Evolutionary conservation across 202 grass and related monocot species (phyloP).

Genomic region (Musa balbisiana): DNA sequence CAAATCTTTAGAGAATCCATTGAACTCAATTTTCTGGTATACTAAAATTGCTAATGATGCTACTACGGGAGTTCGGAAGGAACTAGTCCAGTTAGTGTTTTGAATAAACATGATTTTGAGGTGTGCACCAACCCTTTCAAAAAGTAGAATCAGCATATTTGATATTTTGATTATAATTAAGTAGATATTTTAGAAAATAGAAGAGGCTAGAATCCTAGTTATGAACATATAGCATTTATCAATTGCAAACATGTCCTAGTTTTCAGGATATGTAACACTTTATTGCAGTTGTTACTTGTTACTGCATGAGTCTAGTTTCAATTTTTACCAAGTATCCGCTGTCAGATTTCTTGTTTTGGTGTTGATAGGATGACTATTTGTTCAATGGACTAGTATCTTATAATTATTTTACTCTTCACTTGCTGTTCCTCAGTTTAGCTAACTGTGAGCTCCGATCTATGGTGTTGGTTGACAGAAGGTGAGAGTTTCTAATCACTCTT

Average conservation of each 20-base stretch:
- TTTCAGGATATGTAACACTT: neutral
- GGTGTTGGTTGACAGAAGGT: slow-evolving; percentile 85
- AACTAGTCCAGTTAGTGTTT: neutral
- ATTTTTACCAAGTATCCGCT: neutral
- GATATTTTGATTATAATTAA: too few species aligned
- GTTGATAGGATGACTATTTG: too few species aligned
- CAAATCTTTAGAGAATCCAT: neutral
- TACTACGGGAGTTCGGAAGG: neutral
- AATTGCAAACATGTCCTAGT: neutral
- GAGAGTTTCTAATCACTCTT: neutral
- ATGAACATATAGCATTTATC: too few species aligned
- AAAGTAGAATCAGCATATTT: too few species aligned
- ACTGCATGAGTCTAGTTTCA: neutral
- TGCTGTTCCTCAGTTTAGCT: slow-evolving; percentile 45
- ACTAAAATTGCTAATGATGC: neutral
- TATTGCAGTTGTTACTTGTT: too few species aligned
- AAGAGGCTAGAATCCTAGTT: too few species aligned
- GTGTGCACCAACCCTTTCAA: too few species aligned
- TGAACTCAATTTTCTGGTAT: neutral
- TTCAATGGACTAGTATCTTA: too few species aligned
- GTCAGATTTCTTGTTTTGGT: neutral
- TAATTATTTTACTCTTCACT: slow-evolving; percentile 12
- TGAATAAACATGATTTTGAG: neutral
- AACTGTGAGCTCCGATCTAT: slow-evolving; percentile 86
- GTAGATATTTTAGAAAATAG: too few species aligned